These are phyloP conservation scores for Cyclotella atomus DNA, from an alignment of 108 stramenopile species.

Conservation along the genomic window DNA sequence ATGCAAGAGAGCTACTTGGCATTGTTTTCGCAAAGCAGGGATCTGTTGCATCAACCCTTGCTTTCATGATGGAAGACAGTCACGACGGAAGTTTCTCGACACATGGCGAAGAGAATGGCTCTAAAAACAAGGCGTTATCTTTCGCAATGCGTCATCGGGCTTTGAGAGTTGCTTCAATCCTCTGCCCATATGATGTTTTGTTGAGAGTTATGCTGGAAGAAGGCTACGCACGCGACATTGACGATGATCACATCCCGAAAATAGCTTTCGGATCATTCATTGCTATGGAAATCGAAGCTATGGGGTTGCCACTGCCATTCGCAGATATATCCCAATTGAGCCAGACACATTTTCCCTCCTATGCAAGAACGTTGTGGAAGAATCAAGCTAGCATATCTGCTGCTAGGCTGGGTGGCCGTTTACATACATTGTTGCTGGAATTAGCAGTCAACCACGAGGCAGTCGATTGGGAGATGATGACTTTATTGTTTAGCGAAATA, in stretches of 20 bases:
- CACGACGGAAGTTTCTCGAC: constrained; percentile 19
- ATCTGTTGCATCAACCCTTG: constrained; percentile 34
- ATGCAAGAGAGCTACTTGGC: constrained; percentile 71
- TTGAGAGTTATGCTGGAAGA: constrained; percentile 66
- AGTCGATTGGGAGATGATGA: constrained; percentile 61
- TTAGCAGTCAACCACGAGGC: constrained; percentile 62
- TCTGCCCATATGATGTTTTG: constrained; percentile 80
- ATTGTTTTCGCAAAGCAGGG: constrained; percentile 75
- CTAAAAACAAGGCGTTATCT: constrained; percentile 54
- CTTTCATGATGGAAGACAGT: constrained; percentile 43
- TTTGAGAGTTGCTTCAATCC: constrained; percentile 73
- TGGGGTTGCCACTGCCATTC: constrained; percentile 86
- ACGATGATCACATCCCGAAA: constrained; percentile 48
- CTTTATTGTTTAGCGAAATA: constrained; percentile 61
- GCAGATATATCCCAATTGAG: constrained; percentile 78
- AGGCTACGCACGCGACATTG: constrained; percentile 36
- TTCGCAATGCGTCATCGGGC: constrained; percentile 90
- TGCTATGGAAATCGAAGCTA: constrained; percentile 88
- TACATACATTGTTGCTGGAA: constrained; percentile 76
- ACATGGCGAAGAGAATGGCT: constrained; percentile 1
- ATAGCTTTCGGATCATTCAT: constrained; percentile 78
- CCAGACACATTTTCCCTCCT: constrained; percentile 81
- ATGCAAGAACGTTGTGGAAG: constrained; percentile 82
- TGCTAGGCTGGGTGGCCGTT: constrained; percentile 59
- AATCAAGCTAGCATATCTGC: constrained; percentile 61